phyloP scores from a whole-genome alignment of 108 stramenopile genomes.

The Stephanodiscus minutulus region DNA sequence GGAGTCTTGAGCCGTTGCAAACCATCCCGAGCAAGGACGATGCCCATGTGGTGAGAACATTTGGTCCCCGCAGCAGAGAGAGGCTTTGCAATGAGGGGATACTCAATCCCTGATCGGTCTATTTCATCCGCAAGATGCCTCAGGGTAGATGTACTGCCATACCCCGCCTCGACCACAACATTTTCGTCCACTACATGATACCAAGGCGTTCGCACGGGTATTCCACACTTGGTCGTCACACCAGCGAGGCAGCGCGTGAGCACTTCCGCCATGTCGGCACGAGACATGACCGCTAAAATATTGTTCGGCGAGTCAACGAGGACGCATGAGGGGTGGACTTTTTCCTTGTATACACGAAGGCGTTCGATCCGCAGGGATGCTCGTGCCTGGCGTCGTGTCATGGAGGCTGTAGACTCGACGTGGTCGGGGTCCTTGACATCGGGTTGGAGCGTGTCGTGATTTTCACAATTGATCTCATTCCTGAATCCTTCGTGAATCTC shows the following conservation, averaged over 20 bases:
- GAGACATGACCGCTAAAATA: constrained; percentile 78
- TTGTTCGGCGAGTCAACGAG: constrained; percentile 73
- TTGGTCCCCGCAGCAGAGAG: constrained; percentile 87
- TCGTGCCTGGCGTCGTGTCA: constrained; percentile 41
- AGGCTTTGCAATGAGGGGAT: constrained; percentile 85
- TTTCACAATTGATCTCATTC: neutral
- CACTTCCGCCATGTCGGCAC: constrained; percentile 69
- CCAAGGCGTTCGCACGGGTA: constrained; percentile 68
- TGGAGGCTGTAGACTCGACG: neutral
- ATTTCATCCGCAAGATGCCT: constrained; percentile 36
- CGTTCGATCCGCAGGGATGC: constrained; percentile 66
- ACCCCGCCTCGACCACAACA: constrained; percentile 1
- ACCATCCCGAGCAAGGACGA: constrained; percentile 64
- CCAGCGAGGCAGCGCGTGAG: constrained; percentile 58
- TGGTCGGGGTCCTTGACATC: neutral
- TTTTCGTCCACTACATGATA: constrained; percentile 58
- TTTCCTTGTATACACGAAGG: constrained; percentile 62
- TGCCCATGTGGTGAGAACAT: constrained; percentile 75
- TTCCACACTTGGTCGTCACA: constrained; percentile 59
- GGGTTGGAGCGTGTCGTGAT: neutral
- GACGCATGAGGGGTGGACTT: constrained; percentile 63
- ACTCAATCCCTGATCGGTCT: constrained; percentile 45
- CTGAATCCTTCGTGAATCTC: neutral
- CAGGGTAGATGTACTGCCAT: constrained; percentile 2
- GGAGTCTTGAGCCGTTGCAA: constrained; percentile 51